These are phyloP conservation scores for Dendrobium nobile DNA, from an alignment of 106 monocot species.

Conservation along the genomic window DNA sequence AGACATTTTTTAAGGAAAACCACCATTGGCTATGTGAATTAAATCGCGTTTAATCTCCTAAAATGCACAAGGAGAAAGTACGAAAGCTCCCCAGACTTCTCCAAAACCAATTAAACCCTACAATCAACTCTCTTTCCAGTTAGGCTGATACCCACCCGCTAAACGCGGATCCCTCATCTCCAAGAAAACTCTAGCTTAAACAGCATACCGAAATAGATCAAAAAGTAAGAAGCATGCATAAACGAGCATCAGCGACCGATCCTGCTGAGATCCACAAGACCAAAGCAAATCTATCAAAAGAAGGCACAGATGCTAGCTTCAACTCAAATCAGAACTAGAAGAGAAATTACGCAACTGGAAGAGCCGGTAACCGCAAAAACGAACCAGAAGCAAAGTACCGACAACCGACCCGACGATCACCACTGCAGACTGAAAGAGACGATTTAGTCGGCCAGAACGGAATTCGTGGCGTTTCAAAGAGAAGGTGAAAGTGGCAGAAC, in stretches of 20 bases:
- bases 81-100: not conserved
- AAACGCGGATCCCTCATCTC: not conserved
- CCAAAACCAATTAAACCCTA: not conserved
- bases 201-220: not conserved
- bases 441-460: not conserved
- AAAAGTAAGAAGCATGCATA: not conserved
- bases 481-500: not conserved
- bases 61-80: no score
- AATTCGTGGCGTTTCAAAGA: not conserved
- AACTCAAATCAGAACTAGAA: not conserved
- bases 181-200: not conserved
- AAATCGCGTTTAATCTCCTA: not conserved
- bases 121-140: not conserved
- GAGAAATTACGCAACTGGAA: not conserved
- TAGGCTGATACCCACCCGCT: not conserved
- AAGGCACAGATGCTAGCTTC: not conserved
- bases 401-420: not conserved
- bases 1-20: not conserved
- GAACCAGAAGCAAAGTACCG: not conserved
- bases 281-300: not conserved
- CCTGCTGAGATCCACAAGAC: not conserved
- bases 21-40: not conserved
- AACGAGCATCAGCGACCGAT: not conserved
- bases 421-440: not conserved
- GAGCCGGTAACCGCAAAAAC: not conserved